Evolutionary conservation across 1,284 basidiomycete genomes (phyloP).

Genomic region (Ustilago cynodontis): DNA sequence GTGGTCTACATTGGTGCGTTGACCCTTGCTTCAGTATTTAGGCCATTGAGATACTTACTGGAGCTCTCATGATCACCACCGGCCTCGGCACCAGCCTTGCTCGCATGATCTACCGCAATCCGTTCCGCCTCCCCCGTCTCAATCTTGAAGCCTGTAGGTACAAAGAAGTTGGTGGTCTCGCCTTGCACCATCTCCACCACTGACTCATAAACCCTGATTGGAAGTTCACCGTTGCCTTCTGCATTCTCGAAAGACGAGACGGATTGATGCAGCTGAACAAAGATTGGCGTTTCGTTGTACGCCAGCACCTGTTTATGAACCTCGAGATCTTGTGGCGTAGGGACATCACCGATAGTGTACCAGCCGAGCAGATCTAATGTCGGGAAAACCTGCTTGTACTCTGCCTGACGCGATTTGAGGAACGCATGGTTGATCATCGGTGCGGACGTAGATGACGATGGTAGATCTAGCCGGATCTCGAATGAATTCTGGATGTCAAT

Average conservation of each 20-base stretch:
- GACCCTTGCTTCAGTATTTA: neutral
- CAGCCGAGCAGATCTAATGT: slow-evolving; percentile 95
- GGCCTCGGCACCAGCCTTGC: slow-evolving; percentile 80
- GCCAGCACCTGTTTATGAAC: slow-evolving; percentile 81
- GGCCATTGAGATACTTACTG: slow-evolving; percentile 61
- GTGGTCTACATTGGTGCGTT: neutral
- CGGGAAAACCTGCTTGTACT: slow-evolving; percentile 98
- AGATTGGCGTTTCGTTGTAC: slow-evolving; percentile 72
- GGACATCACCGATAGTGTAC: slow-evolving; percentile 86
- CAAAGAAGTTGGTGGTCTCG: slow-evolving; percentile 72
- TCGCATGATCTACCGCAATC: slow-evolving; percentile 96
- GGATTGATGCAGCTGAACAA: slow-evolving; percentile 72
- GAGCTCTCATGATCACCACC: slow-evolving; percentile 76
- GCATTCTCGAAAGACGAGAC: slow-evolving; percentile 34
- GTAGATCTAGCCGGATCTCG: slow-evolving; percentile 78
- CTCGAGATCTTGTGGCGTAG: slow-evolving; percentile 79
- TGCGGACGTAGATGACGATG: slow-evolving; percentile 1
- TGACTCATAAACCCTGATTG: slow-evolving; percentile 61
- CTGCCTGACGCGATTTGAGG: slow-evolving; percentile 83
- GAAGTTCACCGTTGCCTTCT: slow-evolving; percentile 53
- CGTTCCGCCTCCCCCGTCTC: slow-evolving; percentile 98
- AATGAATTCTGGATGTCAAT: slow-evolving; percentile 97
- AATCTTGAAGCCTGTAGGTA: slow-evolving; percentile 84
- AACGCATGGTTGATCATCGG: slow-evolving; percentile 72
- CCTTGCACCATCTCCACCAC: slow-evolving; percentile 55